phyloP scores from a whole-genome alignment of 2,329 filamentous ascomycete genomes.

The Boeremia lycopersici region DNA sequence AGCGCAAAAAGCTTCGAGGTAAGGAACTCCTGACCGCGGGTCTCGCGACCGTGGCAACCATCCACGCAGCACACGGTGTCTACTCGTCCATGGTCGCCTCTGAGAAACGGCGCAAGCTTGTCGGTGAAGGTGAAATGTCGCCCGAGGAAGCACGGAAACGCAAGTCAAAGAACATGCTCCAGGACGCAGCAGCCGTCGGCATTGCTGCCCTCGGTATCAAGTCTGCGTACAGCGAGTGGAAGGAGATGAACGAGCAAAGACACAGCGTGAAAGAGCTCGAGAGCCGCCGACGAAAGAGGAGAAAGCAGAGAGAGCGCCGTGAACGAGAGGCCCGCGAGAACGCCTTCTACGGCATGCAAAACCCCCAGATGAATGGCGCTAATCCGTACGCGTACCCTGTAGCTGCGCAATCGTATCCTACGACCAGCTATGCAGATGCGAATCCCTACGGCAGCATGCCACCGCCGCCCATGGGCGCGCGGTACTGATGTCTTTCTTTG shows the following conservation, averaged over 20 bases:
- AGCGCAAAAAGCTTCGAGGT: constrained; percentile 67
- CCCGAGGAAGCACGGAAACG: constrained; percentile 66
- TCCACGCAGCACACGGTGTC: constrained; percentile 70
- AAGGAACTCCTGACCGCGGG: constrained; percentile 71
- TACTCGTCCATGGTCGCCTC: constrained; percentile 69
- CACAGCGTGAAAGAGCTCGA: constrained; percentile 62
- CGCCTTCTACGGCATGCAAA: constrained; percentile 45
- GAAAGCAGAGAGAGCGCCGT: constrained; percentile 50
- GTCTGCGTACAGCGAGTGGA: constrained; percentile 69
- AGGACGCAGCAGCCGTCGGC: constrained; percentile 69
- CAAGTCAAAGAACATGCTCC: constrained; percentile 67
- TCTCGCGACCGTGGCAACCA: constrained; percentile 70
- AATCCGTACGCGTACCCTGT: constrained; percentile 49
- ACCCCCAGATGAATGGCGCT: constrained; percentile 32
- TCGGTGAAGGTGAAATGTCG: constrained; percentile 68
- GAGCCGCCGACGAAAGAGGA: constrained; percentile 53
- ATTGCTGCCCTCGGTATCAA: constrained; percentile 72
- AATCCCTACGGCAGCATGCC: constrained; percentile 53
- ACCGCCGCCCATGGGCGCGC: constrained; percentile 48
- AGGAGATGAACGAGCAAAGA: constrained; percentile 68
- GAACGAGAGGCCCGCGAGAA: constrained; percentile 55
- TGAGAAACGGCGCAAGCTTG: constrained; percentile 63
- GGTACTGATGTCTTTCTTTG: constrained; percentile 30
- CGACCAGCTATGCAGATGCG: constrained; percentile 51
- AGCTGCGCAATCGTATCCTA: constrained; percentile 45